These are phyloP conservation scores for Lentinula novae-zelandiae DNA, from an alignment of 1,284 basidiomycete genomes.

Conservation along the genomic window DNA sequence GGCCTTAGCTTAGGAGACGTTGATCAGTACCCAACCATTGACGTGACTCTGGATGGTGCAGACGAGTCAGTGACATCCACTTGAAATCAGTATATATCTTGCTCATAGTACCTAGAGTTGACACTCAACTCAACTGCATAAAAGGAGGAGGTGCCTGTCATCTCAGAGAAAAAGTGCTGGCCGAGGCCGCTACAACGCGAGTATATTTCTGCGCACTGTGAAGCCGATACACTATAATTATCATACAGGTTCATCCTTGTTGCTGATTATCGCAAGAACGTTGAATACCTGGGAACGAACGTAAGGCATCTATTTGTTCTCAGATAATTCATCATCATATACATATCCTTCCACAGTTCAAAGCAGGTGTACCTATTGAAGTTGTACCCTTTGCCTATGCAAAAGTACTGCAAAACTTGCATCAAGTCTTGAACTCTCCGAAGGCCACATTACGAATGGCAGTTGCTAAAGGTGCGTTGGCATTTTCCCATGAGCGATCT, in stretches of 20 bases:
- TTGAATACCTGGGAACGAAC: slow-evolving; percentile 76
- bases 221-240: not conserved
- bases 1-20: slow-evolving; percentile 87
- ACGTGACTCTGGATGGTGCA: slow-evolving; percentile 96
- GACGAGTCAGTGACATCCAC: slow-evolving; percentile 71
- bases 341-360: slow-evolving; percentile 52
- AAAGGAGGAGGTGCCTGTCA: slow-evolving; percentile 99
- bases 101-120: slow-evolving; percentile 57
- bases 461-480: slow-evolving; percentile 52
- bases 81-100: not conserved
- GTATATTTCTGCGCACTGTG: slow-evolving; percentile 21
- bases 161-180: slow-evolving; percentile 94
- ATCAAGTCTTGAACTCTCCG: slow-evolving; percentile 60
- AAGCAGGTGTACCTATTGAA: slow-evolving; percentile 91
- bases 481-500: not conserved
- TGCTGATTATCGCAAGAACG: slow-evolving; percentile 95
- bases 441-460: slow-evolving; percentile 80
- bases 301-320: slow-evolving; percentile 43
- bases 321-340: not conserved
- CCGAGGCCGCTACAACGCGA: slow-evolving; percentile 88
- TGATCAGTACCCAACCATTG: slow-evolving; percentile 85
- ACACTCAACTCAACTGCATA: slow-evolving; percentile 87
- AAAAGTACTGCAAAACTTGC: slow-evolving; percentile 74
- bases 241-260: slow-evolving; percentile 81
- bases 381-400: slow-evolving; percentile 96